Evolutionary conservation across 257 asterid genomes (phyloP).

Genomic region (Plectranthus barbatus): DNA sequence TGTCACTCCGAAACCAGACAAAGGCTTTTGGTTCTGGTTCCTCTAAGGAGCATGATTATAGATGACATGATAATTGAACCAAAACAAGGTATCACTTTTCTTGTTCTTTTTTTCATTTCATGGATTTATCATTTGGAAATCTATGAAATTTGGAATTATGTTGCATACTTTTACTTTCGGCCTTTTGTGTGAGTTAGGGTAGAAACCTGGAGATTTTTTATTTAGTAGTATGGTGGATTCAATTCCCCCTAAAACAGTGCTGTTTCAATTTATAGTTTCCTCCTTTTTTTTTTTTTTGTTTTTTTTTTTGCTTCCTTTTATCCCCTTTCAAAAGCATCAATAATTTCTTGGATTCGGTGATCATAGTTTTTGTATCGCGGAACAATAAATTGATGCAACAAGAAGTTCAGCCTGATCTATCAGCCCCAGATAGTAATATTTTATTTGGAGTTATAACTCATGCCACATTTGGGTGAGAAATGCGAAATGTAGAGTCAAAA

Average conservation of each 20-base stretch:
- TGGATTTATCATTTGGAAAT: neutral
- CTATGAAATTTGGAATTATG: neutral
- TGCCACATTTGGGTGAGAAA: constrained; percentile 35
- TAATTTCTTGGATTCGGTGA: constrained; percentile 35
- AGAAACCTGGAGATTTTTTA: neutral
- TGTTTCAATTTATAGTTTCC: neutral
- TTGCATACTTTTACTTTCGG: neutral
- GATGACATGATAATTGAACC: constrained; percentile 1
- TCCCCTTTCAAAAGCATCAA: too few relatives aligned
- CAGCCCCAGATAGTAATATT: constrained; percentile 44
- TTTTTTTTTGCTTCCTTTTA: too few relatives aligned
- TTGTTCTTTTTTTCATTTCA: constrained; percentile 3
- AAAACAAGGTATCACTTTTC: constrained; percentile 1
- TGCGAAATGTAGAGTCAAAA: neutral
- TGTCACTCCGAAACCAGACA: neutral
- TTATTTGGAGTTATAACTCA: constrained; percentile 64
- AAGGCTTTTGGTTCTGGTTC: neutral
- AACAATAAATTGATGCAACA: constrained; percentile 47
- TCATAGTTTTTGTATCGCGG: constrained; percentile 29
- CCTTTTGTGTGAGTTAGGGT: neutral
- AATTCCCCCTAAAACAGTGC: neutral
- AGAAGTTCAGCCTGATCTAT: constrained; percentile 38
- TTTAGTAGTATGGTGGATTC: neutral
- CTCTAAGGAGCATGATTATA: neutral
- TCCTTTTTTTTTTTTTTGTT: too few relatives aligned